Conservation (phyloP, 306 rosid genomes). For the Glycine tomentella region DNA sequence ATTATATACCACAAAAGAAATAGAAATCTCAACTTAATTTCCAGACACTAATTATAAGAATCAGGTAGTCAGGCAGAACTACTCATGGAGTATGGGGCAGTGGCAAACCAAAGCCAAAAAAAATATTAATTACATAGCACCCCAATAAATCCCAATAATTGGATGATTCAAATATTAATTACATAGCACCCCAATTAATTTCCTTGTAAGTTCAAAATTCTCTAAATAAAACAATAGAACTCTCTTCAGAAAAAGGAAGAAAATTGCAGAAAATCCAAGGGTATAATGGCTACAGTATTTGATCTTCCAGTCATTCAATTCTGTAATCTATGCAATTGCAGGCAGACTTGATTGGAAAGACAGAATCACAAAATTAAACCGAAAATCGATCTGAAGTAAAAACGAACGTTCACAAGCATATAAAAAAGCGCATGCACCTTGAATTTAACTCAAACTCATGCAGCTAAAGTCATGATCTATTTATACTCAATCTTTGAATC, state of each 20-base stretch:
- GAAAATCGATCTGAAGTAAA: neutral
- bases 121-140: neutral
- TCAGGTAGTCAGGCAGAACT: neutral
- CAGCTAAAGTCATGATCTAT: constrained; percentile 24
- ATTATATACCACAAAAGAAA: neutral
- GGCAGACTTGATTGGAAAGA: neutral
- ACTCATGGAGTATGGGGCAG: neutral
- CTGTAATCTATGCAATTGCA: neutral
- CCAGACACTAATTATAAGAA: neutral
- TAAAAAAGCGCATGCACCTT: neutral
- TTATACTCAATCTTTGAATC: neutral
- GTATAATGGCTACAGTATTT: neutral
- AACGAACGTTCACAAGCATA: constrained; percentile 14
- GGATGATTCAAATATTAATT: too few species aligned
- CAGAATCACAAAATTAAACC: neutral
- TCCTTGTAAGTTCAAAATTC: neutral
- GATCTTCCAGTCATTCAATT: neutral
- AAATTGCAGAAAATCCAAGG: constrained; percentile 32
- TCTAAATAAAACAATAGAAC: constrained; percentile 38
- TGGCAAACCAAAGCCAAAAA: neutral
- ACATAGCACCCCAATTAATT: too few species aligned
- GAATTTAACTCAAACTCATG: constrained; percentile 13
- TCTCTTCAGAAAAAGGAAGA: neutral
- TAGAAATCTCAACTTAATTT: neutral
- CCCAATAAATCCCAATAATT: neutral